phyloP scores from a whole-genome alignment of 2,329 filamentous ascomycete species.

The Scopulariopsis brevicaulis region DNA sequence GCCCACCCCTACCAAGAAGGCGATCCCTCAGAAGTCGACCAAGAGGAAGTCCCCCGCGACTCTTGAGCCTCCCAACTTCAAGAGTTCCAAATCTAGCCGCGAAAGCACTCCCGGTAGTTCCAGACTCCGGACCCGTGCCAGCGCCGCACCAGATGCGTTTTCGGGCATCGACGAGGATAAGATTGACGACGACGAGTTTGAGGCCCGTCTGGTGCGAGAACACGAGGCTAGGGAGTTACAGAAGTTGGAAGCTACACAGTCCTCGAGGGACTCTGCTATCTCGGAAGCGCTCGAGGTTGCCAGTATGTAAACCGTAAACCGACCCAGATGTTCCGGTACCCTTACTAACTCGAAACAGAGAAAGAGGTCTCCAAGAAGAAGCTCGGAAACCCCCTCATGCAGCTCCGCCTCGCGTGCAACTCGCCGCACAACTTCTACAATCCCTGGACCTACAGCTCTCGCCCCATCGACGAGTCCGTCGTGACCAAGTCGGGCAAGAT shows the following conservation, averaged over 20 bases:
- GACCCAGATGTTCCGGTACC: neutral
- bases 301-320: constrained; percentile 37
- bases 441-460: constrained; percentile 57
- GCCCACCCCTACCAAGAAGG: constrained; percentile 16
- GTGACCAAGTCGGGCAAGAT: constrained; percentile 90
- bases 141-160: constrained; percentile 35
- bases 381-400: constrained; percentile 84
- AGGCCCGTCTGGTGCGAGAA: constrained; percentile 61
- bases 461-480: constrained; percentile 64
- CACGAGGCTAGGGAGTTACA: constrained; percentile 37
- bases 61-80: constrained; percentile 29
- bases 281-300: constrained; percentile 63
- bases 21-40: constrained; percentile 23
- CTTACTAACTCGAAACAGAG: constrained; percentile 34
- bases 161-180: constrained; percentile 39
- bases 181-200: constrained; percentile 76
- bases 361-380: constrained; percentile 86
- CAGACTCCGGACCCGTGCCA: neutral
- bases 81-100: constrained; percentile 65
- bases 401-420: constrained; percentile 85
- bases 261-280: constrained; percentile 16
- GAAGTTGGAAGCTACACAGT: constrained; percentile 36
- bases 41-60: constrained; percentile 12
- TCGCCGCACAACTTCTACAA: constrained; percentile 95
- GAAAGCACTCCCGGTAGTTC: constrained; percentile 57